Evolutionary conservation across 2,329 filamentous ascomycete genomes (phyloP).

Genomic region (Calcarisporium arbuscula): DNA sequence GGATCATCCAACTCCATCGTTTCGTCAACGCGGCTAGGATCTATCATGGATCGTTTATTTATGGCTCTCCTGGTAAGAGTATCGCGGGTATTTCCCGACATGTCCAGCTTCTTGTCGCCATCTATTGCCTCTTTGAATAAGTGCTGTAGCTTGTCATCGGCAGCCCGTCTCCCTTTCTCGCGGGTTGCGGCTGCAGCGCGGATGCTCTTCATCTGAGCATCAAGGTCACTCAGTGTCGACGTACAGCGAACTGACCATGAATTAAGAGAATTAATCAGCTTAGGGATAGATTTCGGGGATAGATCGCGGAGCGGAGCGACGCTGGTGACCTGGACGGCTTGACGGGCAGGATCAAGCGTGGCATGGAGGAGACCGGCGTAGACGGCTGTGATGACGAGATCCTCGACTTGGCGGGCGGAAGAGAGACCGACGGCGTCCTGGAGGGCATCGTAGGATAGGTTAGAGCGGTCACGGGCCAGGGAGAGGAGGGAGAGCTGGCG

Average conservation of each 20-base stretch:
- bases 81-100: constrained; percentile 16
- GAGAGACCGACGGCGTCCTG: constrained; percentile 60
- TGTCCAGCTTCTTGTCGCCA: constrained; percentile 26
- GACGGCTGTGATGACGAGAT: constrained; percentile 78
- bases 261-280: constrained; percentile 61
- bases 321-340: constrained; percentile 69
- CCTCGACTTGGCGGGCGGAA: constrained; percentile 67
- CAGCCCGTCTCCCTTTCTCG: constrained; percentile 41
- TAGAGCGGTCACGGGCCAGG: constrained; percentile 60
- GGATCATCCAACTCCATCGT: constrained; percentile 53
- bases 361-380: constrained; percentile 78
- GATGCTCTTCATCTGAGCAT: constrained; percentile 65
- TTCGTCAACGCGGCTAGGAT: constrained; percentile 37
- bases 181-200: constrained; percentile 50
- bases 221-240: constrained; percentile 65
- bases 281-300: constrained; percentile 62
- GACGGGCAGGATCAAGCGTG: constrained; percentile 73
- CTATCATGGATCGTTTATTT: constrained; percentile 33
- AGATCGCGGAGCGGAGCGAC: constrained; percentile 85
- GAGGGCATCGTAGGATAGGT: constrained; percentile 69
- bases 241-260: constrained; percentile 77
- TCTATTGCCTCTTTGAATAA: constrained; percentile 43
- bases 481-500: constrained; percentile 84
- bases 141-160: constrained; percentile 41
- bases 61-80: constrained; percentile 17